phyloP scores from a whole-genome alignment of 208 protist genomes.

The Wallacemonas sp. region DNA sequence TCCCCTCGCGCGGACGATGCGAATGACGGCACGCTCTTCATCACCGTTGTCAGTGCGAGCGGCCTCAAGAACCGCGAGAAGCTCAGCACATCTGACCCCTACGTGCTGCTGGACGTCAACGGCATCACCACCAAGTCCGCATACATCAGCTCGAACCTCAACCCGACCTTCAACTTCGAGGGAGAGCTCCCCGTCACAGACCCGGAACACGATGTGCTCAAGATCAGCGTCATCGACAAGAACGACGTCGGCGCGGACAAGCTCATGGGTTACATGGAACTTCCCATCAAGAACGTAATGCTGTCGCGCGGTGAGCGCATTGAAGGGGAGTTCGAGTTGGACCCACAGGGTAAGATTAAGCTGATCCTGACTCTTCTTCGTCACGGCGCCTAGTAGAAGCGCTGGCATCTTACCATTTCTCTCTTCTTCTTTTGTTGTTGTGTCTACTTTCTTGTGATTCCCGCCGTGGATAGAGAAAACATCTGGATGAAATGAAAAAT shows the following conservation, averaged over 20 bases:
- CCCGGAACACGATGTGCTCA: conserved; percentile 32
- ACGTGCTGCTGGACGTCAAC: conserved; percentile 56
- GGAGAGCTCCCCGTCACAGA: conserved; percentile 51
- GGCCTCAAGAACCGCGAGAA: conserved; percentile 57
- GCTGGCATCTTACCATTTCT: conserved; percentile 1
- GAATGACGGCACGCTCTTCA: conserved; percentile 50
- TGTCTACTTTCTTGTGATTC: not conserved
- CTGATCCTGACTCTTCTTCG: conserved; percentile 35
- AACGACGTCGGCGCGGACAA: conserved; percentile 56
- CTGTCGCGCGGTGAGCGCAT: conserved; percentile 18
- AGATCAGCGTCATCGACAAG: conserved; percentile 63
- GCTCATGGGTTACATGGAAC: conserved; percentile 50
- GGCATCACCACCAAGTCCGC: conserved; percentile 31
- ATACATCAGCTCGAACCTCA: conserved; percentile 46
- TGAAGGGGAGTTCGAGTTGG: conserved; percentile 39
- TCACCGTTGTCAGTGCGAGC: conserved; percentile 45
- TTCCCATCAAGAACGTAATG: conserved; percentile 32
- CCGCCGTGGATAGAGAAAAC: not conserved
- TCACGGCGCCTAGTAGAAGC: conserved; percentile 16
- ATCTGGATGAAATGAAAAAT: too few relatives aligned
- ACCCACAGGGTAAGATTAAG: conserved; percentile 51
- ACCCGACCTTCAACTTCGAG: conserved; percentile 68
- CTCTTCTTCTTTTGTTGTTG: not conserved
- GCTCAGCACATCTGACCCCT: conserved; percentile 65
- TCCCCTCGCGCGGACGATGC: not conserved